Base-by-base conservation (phyloP, 805 yeast species). In the Blastobotrys muscicola region DNA sequence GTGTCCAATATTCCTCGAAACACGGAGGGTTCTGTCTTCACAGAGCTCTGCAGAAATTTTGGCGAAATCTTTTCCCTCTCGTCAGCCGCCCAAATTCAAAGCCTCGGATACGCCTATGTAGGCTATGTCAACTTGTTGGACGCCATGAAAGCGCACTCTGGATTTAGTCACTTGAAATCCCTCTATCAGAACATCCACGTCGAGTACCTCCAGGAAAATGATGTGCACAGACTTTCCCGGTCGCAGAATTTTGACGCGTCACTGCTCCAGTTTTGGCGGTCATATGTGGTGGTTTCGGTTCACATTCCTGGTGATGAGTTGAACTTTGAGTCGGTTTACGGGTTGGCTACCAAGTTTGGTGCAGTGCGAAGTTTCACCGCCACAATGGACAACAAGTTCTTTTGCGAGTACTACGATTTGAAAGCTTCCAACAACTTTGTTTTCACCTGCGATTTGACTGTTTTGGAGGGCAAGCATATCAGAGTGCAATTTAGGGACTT, bases 71-170 rank as follows among this genome's bases (percentile, higher is more conserved):
- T 44, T 29, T 23, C 40, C 11, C 4, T 20, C 26, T 20, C 26
- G 30, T 38, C n/a, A 41, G 29, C 12, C 12, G 33, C 38, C 41
- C 36, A 41, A 11, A 33, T 40, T 16, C 38, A 43, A n/a, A 14
- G 36, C 6, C 8, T 31, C 11, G 43, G 45, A 12, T 35, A 37
- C 31, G 47, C 44, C 2, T 41, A 40, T 13, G 35, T 40, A 29
- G 43, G 44, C n/a, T 46, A 39, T 38, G 44, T 36, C 31, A 45
- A 44, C 30, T 32, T 46, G 38, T 30, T 45, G 8, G 41, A 38
- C 26, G 45, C 47, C 2, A 16, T 36, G 5, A 36, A 35, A 33
- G 45, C 50, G n/a, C 33, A 8, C 14, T 23, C 37, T 33, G 44
- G 38, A 14, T 33, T 39, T 15, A 44, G 41, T 31, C 34, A 35